A percentile compares a stretch with the other conserved stretches of the same genome.
Evolutionary conservation across 441 rosid species (phyloP).

Genomic region (Gossypium davidsonii): DNA sequence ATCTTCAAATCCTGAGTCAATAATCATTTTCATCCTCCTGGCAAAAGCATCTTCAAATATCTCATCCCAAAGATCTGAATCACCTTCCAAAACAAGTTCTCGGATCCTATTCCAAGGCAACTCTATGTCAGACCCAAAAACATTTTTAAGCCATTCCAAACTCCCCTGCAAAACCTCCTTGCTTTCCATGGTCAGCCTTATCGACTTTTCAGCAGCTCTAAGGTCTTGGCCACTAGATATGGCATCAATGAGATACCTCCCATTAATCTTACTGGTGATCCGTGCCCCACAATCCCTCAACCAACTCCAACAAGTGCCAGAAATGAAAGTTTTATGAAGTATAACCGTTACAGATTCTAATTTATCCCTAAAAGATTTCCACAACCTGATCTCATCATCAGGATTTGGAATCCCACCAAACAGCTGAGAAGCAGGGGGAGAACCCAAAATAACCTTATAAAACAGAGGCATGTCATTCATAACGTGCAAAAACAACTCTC

Average conservation of each 20-base stretch:
- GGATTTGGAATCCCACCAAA: slow-evolving; percentile 95
- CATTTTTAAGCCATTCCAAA: slow-evolving; percentile 89
- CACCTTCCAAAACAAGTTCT: slow-evolving; percentile 84
- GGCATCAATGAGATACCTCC: slow-evolving; percentile 58
- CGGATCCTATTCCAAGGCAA: slow-evolving; percentile 90
- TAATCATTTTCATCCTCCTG: slow-evolving; percentile 72
- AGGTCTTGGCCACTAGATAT: slow-evolving; percentile 67
- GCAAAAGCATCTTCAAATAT: slow-evolving; percentile 93
- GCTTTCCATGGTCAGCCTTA: slow-evolving; percentile 77
- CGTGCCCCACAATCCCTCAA: slow-evolving; percentile 66
- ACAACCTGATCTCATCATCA: slow-evolving; percentile 79
- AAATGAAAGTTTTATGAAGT: slow-evolving; percentile 54
- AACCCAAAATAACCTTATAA: slow-evolving; percentile 69
- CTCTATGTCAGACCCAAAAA: slow-evolving; percentile 92
- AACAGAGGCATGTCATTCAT: slow-evolving; percentile 85
- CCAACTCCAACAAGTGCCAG: slow-evolving; percentile 70
- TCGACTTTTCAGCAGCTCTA: slow-evolving; percentile 69
- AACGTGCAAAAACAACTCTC: slow-evolving; percentile 81
- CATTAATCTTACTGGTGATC: slow-evolving; percentile 57
- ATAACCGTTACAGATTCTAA: slow-evolving; percentile 53
- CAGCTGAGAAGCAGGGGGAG: slow-evolving; percentile 91
- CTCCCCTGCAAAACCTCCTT: slow-evolving; percentile 80
- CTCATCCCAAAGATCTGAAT: slow-evolving; percentile 94
- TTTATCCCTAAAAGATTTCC: slow-evolving; percentile 80
- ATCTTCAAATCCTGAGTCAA: slow-evolving; percentile 59